A percentile compares a stretch with the other conserved stretches of the same genome.
phyloP scores from a whole-genome alignment of 2,329 filamentous ascomycete genomes.

The Penicillium glabrum region DNA sequence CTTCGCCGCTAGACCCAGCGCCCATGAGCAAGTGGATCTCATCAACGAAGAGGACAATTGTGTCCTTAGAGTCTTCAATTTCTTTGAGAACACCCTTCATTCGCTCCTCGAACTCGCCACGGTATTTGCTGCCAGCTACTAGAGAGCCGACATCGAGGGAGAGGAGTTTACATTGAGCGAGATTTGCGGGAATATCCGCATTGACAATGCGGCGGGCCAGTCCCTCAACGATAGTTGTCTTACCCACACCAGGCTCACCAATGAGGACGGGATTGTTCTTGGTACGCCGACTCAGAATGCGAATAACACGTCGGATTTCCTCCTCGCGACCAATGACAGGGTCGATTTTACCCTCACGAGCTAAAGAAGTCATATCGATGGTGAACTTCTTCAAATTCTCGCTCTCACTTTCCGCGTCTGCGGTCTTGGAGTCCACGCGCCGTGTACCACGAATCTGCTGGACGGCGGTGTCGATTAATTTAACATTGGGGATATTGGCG shows the following conservation, averaged over 20 bases:
- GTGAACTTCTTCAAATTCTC: slow-evolving; percentile 98
- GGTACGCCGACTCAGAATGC: slow-evolving; percentile 87
- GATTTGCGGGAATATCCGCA: slow-evolving; percentile 90
- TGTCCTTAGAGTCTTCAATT: slow-evolving; percentile 90
- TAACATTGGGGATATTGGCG: slow-evolving; percentile 85
- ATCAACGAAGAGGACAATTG: slow-evolving; percentile 97
- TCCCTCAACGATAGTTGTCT: slow-evolving; percentile 96
- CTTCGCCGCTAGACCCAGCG: slow-evolving; percentile 88
- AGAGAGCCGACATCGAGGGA: slow-evolving; percentile 93
- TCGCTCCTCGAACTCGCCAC: slow-evolving; percentile 96
- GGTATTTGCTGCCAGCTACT: slow-evolving; percentile 96
- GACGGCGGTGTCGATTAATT: slow-evolving; percentile 87
- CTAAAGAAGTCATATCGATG: slow-evolving; percentile 96
- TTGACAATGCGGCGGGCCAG: slow-evolving; percentile 95
- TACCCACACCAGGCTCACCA: slow-evolving; percentile 96
- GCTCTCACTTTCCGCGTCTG: slow-evolving; percentile 85
- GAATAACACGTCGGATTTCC: slow-evolving; percentile 87
- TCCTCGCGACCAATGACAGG: slow-evolving; percentile 96
- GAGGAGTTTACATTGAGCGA: slow-evolving; percentile 89
- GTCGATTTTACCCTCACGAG: slow-evolving; percentile 95
- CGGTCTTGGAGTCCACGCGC: slow-evolving; percentile 92
- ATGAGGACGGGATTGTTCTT: slow-evolving; percentile 99
- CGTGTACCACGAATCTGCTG: slow-evolving; percentile 88
- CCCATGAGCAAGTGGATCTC: slow-evolving; percentile 99
- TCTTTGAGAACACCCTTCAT: slow-evolving; percentile 99